A percentile compares a stretch with the other conserved stretches of the same genome.
Conservation (phyloP, 768 basidiomycete genomes). For the Lactarius evosmus region DNA sequence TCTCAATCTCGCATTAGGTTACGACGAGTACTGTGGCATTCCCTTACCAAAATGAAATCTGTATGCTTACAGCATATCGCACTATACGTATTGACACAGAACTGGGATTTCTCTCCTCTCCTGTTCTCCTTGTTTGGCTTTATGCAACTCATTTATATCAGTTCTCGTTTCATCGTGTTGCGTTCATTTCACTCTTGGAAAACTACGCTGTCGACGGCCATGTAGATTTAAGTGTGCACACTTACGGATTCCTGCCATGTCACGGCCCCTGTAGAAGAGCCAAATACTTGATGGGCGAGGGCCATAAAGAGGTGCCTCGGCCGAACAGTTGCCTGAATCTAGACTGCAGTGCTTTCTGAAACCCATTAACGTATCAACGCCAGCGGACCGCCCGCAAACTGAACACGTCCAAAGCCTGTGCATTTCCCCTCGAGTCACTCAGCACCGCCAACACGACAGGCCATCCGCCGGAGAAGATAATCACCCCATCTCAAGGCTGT, state of each 20-base stretch:
- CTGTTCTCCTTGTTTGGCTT: background rate
- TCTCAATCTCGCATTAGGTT: conserved; percentile 84
- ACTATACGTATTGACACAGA: background rate
- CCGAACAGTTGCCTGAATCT: conserved; percentile 5
- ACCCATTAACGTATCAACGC: background rate
- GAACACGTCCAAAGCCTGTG: background rate
- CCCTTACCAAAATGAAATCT: conserved; percentile 34
- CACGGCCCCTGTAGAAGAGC: background rate
- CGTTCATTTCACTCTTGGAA: background rate
- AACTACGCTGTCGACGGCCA: background rate
- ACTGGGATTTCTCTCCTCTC: background rate
- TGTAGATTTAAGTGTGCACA: background rate
- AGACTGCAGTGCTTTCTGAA: conserved; percentile 4
- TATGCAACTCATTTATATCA: background rate
- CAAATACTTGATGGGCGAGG: background rate
- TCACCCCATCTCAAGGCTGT: background rate
- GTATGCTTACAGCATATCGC: background rate
- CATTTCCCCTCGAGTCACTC: background rate
- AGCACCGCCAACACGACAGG: background rate
- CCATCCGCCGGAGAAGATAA: background rate
- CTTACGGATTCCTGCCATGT: background rate
- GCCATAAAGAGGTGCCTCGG: conserved; percentile 2
- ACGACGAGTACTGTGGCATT: conserved; percentile 81
- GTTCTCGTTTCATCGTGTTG: background rate
- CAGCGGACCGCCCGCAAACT: background rate